Percentiles rank a stretch among this genome's conserved stretches.
Evolutionary conservation across 2,329 filamentous ascomycete genomes (phyloP).

Genomic region (Colletotrichum sp.): DNA sequence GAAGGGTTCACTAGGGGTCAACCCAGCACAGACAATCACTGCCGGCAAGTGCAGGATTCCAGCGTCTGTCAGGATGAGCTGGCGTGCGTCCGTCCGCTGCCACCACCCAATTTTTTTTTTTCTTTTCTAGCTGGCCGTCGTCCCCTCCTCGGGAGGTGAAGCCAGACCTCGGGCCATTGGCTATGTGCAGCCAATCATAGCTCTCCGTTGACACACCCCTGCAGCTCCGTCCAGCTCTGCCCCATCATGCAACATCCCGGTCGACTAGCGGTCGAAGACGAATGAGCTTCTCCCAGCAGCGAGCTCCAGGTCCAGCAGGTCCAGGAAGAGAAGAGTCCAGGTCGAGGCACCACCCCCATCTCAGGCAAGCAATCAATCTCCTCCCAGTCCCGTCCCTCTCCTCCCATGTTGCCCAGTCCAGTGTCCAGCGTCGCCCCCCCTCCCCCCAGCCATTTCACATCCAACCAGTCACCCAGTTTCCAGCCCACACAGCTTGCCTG

Average conservation of each 20-base stretch:
- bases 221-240: slow-evolving; percentile 16
- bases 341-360: slow-evolving; percentile 14
- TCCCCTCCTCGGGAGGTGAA: background rate
- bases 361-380: slow-evolving; percentile 12
- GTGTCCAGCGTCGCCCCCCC: background rate
- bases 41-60: background rate
- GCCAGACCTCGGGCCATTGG: slow-evolving; percentile 11
- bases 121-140: background rate
- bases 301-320: slow-evolving; percentile 10
- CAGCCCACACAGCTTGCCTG: background rate
- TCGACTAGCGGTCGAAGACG: background rate
- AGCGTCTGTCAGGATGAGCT: background rate
- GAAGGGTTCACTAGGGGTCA: background rate
- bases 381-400: background rate
- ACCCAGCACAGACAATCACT: background rate
- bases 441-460: background rate
- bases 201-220: background rate
- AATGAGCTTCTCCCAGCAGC: slow-evolving; percentile 14
- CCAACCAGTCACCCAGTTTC: slow-evolving; percentile 5
- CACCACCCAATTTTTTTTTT: background rate
- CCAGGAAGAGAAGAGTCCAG: background rate
- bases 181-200: background rate
- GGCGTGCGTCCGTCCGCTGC: slow-evolving; percentile 8
- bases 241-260: slow-evolving; percentile 12
- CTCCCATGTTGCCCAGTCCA: background rate